Conservation (phyloP, 2,329 filamentous ascomycete genomes). For the Claviceps quebecensis region DNA sequence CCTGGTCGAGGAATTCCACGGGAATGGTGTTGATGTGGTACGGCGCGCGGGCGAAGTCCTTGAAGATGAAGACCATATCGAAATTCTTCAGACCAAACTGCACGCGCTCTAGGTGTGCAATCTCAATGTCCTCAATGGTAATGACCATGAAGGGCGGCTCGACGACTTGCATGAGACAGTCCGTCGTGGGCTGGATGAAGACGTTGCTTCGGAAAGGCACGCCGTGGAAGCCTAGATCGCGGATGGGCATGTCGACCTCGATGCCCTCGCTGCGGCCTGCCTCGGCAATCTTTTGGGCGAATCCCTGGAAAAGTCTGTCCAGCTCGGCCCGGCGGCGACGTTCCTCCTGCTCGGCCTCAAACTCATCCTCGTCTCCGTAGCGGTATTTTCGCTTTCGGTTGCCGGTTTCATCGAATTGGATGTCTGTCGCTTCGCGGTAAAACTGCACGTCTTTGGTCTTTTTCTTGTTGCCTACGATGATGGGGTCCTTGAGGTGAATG, state of each 20-base stretch:
- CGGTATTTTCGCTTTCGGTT: conserved; percentile 96
- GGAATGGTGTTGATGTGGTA: conserved; percentile 97
- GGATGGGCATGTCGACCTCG: conserved; percentile 91
- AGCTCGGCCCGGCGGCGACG: conserved; percentile 79
- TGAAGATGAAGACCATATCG: conserved; percentile 95
- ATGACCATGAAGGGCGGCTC: conserved; percentile 95
- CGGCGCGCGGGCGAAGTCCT: conserved; percentile 83
- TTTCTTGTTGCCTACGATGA: conserved; percentile 92
- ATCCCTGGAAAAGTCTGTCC: conserved; percentile 89
- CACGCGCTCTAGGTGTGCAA: conserved; percentile 91
- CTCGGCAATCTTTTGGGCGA: conserved; percentile 94
- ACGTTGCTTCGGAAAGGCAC: conserved; percentile 94
- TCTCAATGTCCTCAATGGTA: conserved; percentile 88
- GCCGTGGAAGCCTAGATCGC: conserved; percentile 91
- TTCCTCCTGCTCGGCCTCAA: conserved; percentile 96
- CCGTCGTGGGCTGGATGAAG: conserved; percentile 87
- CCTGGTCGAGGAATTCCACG: conserved; percentile 82
- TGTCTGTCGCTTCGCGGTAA: conserved; percentile 93
- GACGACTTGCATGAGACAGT: conserved; percentile 91
- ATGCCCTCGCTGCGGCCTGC: conserved; percentile 82
- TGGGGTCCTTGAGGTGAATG: conserved; percentile 93
- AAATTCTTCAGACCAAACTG: conserved; percentile 98
- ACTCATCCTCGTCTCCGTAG: conserved; percentile 96
- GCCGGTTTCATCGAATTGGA: conserved; percentile 96
- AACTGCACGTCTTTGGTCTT: conserved; percentile 99